phyloP scores from a whole-genome alignment of 2,329 filamentous ascomycete species.

The Fusarium hainanense region DNA sequence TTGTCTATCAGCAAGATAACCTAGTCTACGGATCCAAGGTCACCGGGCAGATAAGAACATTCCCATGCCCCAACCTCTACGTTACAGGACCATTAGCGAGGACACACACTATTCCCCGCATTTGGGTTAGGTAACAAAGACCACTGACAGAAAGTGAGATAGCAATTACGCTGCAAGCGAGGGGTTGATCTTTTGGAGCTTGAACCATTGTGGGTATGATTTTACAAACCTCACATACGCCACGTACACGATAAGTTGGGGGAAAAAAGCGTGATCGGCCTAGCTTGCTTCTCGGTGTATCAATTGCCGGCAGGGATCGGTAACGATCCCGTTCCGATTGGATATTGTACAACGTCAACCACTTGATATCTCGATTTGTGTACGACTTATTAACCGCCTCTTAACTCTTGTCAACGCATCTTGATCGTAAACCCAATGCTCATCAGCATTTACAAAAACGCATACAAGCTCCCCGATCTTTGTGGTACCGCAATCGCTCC shows the following conservation, averaged over 20 bases:
- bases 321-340: background rate
- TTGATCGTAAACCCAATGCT: background rate
- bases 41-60: conserved; percentile 1
- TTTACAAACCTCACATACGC: conserved; percentile 3
- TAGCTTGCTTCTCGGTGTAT: background rate
- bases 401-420: background rate
- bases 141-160: background rate
- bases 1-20: background rate
- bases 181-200: background rate
- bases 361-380: too few relatives aligned
- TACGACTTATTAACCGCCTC: background rate
- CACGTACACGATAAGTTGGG: background rate
- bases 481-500: accelerated
- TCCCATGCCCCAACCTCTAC: background rate
- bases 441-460: background rate
- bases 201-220: background rate
- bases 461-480: background rate
- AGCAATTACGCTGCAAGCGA: background rate
- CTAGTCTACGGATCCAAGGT: background rate
- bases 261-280: background rate
- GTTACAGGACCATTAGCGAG: background rate
- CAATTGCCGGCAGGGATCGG: background rate
- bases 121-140: background rate
- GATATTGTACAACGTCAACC: background rate
- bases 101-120: background rate